phyloP scores from a whole-genome alignment of 2,329 filamentous ascomycete species.

The Ambrosiella xylebori region DNA sequence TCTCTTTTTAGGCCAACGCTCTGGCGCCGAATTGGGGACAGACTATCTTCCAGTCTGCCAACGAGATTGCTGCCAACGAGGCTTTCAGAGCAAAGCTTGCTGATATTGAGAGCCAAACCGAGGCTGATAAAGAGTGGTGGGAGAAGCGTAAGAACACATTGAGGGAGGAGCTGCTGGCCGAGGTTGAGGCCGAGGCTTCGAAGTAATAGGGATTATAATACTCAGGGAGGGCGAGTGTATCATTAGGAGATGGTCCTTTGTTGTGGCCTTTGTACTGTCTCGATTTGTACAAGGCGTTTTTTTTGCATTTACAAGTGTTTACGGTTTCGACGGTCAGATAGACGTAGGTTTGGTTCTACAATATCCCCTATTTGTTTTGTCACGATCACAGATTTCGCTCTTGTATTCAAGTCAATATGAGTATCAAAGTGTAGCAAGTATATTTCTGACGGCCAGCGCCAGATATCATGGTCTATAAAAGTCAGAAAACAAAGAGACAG shows the following conservation, averaged over 20 bases:
- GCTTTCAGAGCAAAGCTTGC: conserved; percentile 57
- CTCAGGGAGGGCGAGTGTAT: too few species aligned
- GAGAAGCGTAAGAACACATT: conserved; percentile 62
- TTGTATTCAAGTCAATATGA: too few species aligned
- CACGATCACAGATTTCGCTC: too few species aligned
- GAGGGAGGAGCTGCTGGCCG: conserved; percentile 64
- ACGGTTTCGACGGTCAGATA: background rate
- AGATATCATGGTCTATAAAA: background rate
- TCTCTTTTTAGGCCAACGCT: conserved; percentile 57
- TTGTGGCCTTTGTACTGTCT: too few species aligned
- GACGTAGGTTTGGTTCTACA: background rate
- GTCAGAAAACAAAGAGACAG: background rate
- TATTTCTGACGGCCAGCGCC: too few species aligned
- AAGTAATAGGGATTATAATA: conserved; percentile 3
- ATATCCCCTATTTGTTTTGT: too few species aligned
- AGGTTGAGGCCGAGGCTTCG: conserved; percentile 46
- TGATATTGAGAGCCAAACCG: conserved; percentile 54
- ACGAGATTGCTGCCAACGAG: conserved; percentile 82
- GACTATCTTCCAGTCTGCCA: conserved; percentile 90
- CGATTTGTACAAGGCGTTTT: background rate
- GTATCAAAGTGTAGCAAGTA: too few species aligned
- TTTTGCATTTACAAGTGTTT: conserved; percentile 6
- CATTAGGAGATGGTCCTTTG: too few species aligned
- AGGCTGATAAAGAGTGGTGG: conserved; percentile 81
- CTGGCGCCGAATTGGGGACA: conserved; percentile 81